Conservation (phyloP, 177 flowering plant genomes). For the Vitis hybrid region DNA sequence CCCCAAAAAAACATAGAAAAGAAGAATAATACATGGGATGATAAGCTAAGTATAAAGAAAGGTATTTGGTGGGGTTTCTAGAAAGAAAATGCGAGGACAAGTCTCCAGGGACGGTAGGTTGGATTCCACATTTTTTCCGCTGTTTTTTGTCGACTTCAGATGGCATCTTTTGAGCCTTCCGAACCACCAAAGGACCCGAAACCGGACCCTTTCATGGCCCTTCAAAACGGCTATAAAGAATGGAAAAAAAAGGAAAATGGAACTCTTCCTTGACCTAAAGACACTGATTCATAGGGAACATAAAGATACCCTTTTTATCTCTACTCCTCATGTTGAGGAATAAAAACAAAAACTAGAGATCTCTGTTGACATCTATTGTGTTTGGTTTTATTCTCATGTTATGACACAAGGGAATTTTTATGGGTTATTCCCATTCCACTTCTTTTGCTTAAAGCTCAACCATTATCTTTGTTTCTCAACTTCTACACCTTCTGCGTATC, state of each 20-base stretch:
- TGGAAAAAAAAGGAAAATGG: background rate
- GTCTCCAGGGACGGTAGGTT: conserved; percentile 23
- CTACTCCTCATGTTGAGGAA: background rate
- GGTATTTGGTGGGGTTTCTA: conserved; percentile 17
- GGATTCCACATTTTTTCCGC: conserved; percentile 33
- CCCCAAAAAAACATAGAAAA: too few relatives aligned
- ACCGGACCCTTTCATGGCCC: background rate
- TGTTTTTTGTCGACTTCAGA: conserved; percentile 28
- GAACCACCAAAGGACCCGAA: conserved; percentile 21
- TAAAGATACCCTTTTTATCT: conserved; percentile 13
- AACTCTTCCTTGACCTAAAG: conserved; percentile 8
- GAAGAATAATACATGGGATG: too few relatives aligned
- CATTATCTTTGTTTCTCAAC: conserved; percentile 1
- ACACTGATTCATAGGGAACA: conserved; percentile 2
- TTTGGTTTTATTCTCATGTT: conserved; percentile 17
- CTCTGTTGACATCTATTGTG: background rate
- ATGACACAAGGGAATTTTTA: conserved; percentile 20
- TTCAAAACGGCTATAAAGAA: background rate
- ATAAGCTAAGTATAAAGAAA: too few relatives aligned
- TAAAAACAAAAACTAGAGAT: background rate
- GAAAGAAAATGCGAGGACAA: conserved; percentile 13
- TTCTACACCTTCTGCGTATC: background rate
- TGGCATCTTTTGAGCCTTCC: conserved; percentile 35
- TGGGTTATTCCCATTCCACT: conserved; percentile 14
- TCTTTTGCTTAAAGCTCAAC: conserved; percentile 12